A percentile compares a stretch with the other conserved stretches of the same genome.
These are phyloP conservation scores for Sarocladium brachiariae DNA, from an alignment of 2,329 filamentous ascomycete genomes.

Conservation along the genomic window DNA sequence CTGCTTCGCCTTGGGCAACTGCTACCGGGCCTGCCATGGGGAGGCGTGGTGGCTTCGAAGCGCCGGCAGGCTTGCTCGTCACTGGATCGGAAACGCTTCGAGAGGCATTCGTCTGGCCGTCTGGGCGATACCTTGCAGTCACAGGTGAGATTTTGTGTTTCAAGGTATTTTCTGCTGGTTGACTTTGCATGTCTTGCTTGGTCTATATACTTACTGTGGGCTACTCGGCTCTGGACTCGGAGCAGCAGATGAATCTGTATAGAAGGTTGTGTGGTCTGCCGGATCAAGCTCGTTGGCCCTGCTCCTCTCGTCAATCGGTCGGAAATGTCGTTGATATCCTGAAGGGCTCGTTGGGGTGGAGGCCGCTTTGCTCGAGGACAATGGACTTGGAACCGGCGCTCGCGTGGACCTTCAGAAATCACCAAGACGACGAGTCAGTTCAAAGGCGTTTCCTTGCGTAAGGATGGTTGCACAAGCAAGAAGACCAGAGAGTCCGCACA, in stretches of 20 bases:
- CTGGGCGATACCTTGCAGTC: constrained; percentile 16
- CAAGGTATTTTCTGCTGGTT: neutral
- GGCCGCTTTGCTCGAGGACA: constrained; percentile 37
- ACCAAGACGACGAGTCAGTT: constrained; percentile 17
- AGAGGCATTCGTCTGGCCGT: constrained; percentile 38
- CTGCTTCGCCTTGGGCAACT: constrained; percentile 31
- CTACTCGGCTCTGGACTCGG: constrained; percentile 25
- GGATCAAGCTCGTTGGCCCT: constrained; percentile 3
- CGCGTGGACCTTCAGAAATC: constrained; percentile 36
- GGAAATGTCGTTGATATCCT: constrained; percentile 19
- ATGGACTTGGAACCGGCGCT: constrained; percentile 42
- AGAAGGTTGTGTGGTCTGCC: constrained; percentile 25
- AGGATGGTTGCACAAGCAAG: neutral
- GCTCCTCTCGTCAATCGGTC: constrained; percentile 13
- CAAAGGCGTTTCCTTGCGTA: neutral
- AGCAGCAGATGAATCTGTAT: constrained; percentile 29
- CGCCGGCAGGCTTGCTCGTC: constrained; percentile 36
- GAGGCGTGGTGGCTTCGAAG: constrained; percentile 28
- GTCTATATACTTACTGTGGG: constrained; percentile 25
- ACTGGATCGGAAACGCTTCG: constrained; percentile 38
- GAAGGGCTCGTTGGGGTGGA: constrained; percentile 16
- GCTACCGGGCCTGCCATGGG: constrained; percentile 42
- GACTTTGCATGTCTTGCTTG: neutral
- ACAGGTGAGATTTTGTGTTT: constrained; percentile 17
- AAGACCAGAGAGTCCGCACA: constrained; percentile 2